Conservation (phyloP, 768 basidiomycete species). For the Inosperma sp. region DNA sequence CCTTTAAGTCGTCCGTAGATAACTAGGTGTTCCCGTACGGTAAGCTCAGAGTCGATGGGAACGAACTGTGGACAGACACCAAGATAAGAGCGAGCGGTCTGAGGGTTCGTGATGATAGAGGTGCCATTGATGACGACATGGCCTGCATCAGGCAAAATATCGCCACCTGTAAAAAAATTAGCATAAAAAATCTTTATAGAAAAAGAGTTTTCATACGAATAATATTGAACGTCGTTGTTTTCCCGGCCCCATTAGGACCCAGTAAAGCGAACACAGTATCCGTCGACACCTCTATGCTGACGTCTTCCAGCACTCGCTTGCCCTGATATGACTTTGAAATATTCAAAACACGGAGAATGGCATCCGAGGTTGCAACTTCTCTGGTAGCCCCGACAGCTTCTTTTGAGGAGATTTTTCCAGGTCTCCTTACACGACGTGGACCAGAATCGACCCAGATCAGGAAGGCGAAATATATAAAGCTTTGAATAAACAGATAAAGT, state of each 20-base stretch:
- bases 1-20: constrained; percentile 76
- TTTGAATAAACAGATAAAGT: constrained; percentile 60
- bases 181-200: not conserved
- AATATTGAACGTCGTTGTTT: constrained; percentile 78
- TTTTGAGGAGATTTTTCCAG: constrained; percentile 24
- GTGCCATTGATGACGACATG: constrained; percentile 64
- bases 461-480: constrained; percentile 52
- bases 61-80: constrained; percentile 86
- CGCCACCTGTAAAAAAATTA: constrained; percentile 45
- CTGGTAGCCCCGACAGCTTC: constrained; percentile 57
- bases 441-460: constrained; percentile 77
- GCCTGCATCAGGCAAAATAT: constrained; percentile 61
- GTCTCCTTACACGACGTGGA: constrained; percentile 40
- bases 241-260: constrained; percentile 81
- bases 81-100: constrained; percentile 59
- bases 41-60: constrained; percentile 73
- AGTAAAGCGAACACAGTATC: constrained; percentile 67
- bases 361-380: constrained; percentile 42
- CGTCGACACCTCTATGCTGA: constrained; percentile 59
- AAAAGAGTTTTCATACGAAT: constrained; percentile 63
- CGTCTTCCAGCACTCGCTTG: constrained; percentile 64
- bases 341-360: constrained; percentile 57
- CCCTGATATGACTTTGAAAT: constrained; percentile 57
- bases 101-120: constrained; percentile 62
- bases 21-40: constrained; percentile 69